A percentile compares a stretch with the other conserved stretches of the same genome.
Conservation (phyloP, 805 yeast species). For the Saccharomycopsis oosterbeekiorum region DNA sequence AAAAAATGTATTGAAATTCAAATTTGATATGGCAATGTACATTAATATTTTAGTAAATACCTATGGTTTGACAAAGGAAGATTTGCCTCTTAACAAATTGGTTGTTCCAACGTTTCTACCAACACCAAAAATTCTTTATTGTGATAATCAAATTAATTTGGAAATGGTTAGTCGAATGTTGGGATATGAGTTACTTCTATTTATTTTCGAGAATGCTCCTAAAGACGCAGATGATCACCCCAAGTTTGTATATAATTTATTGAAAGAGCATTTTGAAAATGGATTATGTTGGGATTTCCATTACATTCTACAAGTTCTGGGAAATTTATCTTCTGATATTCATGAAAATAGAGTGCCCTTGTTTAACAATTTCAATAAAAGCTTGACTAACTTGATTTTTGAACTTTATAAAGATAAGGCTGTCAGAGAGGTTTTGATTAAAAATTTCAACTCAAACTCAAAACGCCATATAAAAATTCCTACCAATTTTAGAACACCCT, state of each 20-base stretch:
- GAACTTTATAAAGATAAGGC: constrained; percentile 7
- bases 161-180: constrained; percentile 9
- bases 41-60: constrained; percentile 8
- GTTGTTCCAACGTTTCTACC: constrained; percentile 5
- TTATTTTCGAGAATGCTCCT: constrained; percentile 12
- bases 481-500: constrained; percentile 5
- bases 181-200: constrained; percentile 13
- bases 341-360: not conserved
- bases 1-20: constrained; percentile 17
- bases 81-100: constrained; percentile 5
- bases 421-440: constrained; percentile 6
- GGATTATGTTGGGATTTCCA: constrained; percentile 18
- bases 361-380: constrained; percentile 11
- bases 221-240: constrained; percentile 7
- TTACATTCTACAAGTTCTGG: constrained; percentile 5
- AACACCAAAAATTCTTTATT: constrained; percentile 8
- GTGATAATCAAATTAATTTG: constrained; percentile 1
- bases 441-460: constrained; percentile 11
- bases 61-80: constrained; percentile 9
- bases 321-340: constrained; percentile 9
- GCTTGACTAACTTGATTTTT: constrained; percentile 9
- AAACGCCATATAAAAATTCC: constrained; percentile 15
- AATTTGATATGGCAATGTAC: constrained; percentile 14
- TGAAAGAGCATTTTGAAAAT: constrained; percentile 11
- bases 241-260: constrained; percentile 6